Percentiles rank a stretch among this genome's conserved stretches.
Conservation (phyloP, 2,329 filamentous ascomycete genomes). For the Dissoconium aciculare region DNA sequence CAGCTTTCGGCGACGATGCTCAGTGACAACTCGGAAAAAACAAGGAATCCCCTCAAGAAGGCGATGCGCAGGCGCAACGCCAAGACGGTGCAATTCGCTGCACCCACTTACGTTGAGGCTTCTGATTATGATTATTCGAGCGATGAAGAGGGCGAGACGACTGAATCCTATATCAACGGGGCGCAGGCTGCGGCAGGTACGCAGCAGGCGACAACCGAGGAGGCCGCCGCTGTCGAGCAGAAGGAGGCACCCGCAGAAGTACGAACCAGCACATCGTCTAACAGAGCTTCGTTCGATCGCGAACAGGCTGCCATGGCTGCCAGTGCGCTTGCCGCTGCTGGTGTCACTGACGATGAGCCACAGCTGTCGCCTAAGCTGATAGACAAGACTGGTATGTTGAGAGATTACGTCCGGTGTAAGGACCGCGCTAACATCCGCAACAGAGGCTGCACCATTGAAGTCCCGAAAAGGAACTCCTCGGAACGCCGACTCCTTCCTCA, state of each 20-base stretch:
- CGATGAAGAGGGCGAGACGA: slow-evolving; percentile 41
- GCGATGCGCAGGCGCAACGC: slow-evolving; percentile 67
- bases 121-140: slow-evolving; percentile 75
- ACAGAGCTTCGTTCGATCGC: slow-evolving; percentile 20
- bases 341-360: slow-evolving; percentile 16
- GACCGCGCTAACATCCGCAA: slow-evolving; percentile 7
- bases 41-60: slow-evolving; percentile 68
- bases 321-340: slow-evolving; percentile 13
- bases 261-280: slow-evolving; percentile 14
- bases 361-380: slow-evolving; percentile 21
- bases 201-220: neutral
- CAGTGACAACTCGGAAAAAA: slow-evolving; percentile 60
- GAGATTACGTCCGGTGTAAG: no score
- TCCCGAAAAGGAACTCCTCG: slow-evolving; percentile 75
- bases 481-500: slow-evolving; percentile 94
- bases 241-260: slow-evolving; percentile 12
- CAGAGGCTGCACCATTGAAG: slow-evolving; percentile 32
- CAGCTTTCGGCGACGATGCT: slow-evolving; percentile 58
- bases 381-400: slow-evolving; percentile 19
- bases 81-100: slow-evolving; percentile 75
- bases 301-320: slow-evolving; percentile 19
- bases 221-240: slow-evolving; percentile 13
- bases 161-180: slow-evolving; percentile 15
- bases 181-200: slow-evolving; percentile 6
- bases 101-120: slow-evolving; percentile 76